Conservation (phyloP, 2,329 filamentous ascomycete species). For the Colletotrichum gloeosporioides region DNA sequence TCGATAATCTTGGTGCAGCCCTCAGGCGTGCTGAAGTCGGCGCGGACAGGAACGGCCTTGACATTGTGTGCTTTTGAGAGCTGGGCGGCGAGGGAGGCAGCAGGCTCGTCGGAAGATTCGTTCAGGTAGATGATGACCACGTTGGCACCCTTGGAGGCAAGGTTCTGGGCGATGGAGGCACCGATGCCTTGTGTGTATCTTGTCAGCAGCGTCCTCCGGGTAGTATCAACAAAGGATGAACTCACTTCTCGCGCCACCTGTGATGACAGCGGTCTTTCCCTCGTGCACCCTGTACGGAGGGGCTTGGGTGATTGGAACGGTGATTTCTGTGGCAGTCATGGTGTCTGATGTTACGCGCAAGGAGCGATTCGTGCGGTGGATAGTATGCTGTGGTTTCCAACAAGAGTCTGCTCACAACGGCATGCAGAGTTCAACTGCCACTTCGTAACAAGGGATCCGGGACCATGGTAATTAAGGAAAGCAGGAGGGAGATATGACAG, state of each 20-base stretch:
- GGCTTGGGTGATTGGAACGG: conserved; percentile 19
- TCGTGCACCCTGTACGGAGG: conserved; percentile 33
- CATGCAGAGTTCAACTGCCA: neutral
- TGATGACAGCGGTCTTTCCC: conserved; percentile 56
- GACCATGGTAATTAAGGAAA: conserved; percentile 9
- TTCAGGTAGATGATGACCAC: conserved; percentile 67
- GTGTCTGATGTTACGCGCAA: neutral
- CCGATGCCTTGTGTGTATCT: conserved; percentile 56
- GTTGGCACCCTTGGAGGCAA: conserved; percentile 65
- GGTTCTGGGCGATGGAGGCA: conserved; percentile 60
- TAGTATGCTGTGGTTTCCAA: neutral
- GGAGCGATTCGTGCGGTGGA: neutral
- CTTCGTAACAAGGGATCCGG: neutral
- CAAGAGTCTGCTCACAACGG: neutral
- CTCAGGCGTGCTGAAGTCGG: conserved; percentile 64
- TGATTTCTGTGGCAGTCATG: conserved; percentile 5
- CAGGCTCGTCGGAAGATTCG: conserved; percentile 53
- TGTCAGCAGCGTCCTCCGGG: neutral
- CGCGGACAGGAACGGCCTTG: conserved; percentile 61
- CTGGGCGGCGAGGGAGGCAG: conserved; percentile 51
- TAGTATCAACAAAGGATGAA: neutral
- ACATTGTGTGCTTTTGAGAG: conserved; percentile 52
- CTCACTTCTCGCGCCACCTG: conserved; percentile 55
- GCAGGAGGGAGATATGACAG: neutral
- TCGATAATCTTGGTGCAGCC: conserved; percentile 55